Evolutionary conservation across 805 yeast species (phyloP), one percentile per base, ranked within the genome.

Genomic region (Candida nonsorbophila): DNA sequence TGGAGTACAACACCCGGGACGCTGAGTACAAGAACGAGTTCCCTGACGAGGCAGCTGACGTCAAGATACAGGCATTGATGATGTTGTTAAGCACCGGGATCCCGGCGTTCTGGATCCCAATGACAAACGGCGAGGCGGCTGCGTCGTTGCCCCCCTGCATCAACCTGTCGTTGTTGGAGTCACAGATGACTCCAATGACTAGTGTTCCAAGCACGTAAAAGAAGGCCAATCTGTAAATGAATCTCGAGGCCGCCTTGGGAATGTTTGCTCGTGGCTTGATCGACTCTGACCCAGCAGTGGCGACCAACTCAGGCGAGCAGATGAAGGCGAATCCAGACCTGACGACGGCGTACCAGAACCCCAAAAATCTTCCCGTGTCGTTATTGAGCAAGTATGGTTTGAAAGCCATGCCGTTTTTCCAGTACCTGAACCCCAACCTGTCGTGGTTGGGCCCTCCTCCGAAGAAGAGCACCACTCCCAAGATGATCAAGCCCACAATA

Each of bases 391-490:
- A 42, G 42, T 75, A 73, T 32, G 57, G 45, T 29, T 58, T 62
- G 39, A 69, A 62, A 1, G 69, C 61, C 13, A 41, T 31, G 17
- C 44, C 53, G 20, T 52, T 47, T 27, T 65, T 55, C 84, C 84
- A 81, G 55, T 63, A 81, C 42, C 82, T 66, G 58, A 79, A 81
- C 1, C 88, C 90, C 15, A 75, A 53, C 52, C 88, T 68, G 42
- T 81, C 86, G 45, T 79, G 81, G 21, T 67, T 65, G 36, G 90
- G 87, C 15, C 77, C 84, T 28, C 92, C 94, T 34, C 94, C 94
- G 34, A 77, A 61, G 60, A 80, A 78, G 36, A 83, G 69, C 32
- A 78, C 60, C 33, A 80, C 66, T 27, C 81, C 60, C 28, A 79
- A 49, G 10, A 83, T 39, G 34, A 84, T 80, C 26, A 83, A 61